Base-by-base conservation (phyloP, 73 alveolate genomes). In the Tetrahymena thermophila region DNA sequence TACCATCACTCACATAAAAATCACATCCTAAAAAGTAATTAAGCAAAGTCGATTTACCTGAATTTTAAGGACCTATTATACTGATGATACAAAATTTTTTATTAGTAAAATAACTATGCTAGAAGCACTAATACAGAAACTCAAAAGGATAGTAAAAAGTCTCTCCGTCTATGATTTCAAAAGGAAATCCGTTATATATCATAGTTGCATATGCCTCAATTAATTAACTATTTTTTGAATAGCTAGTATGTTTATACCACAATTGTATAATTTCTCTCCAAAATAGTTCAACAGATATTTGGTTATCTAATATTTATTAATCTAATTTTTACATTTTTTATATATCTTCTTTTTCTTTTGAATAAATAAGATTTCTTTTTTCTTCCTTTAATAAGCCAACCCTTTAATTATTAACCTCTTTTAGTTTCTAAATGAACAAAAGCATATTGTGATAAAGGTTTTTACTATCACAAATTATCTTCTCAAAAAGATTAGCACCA, bases 91-190 rank as follows among this genome's bases (percentile, higher is more conserved):
- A 43, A 1, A 95, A 28, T n/a, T 85, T 89, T 38, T 95, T 34
- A 56, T 93, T 34, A 16, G 55, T 35, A 35, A 58, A 37, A 84
- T 85, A 13, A 19, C 31, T 28, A 3, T 89, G 40, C 31, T 55
- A 1, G 16, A 58, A 89, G 35, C 93, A 35, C n/a, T 21, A 7
- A n/a, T n/a, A 0, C 17, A 95, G 57, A 25, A 95, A 38, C 13
- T 94, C 56, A 34, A 35, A 31, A 15, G 93, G 93, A 11, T 89
- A 57, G 7, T 94, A 56, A 58, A 89, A 93, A 1, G 34, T 35
- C 37, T 95, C 97, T 4, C 97, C 95, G 56, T 95, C 97, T 35
- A 95, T 57, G n/a, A 95, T 56, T 93, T 95, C 97, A 95, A 95
- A 93, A 35, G 97, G 96, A 25, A 89, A 95, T 37, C 97, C 97